phyloP scores from a whole-genome alignment of 306 rosid species.

The Malus sieversii region DNA sequence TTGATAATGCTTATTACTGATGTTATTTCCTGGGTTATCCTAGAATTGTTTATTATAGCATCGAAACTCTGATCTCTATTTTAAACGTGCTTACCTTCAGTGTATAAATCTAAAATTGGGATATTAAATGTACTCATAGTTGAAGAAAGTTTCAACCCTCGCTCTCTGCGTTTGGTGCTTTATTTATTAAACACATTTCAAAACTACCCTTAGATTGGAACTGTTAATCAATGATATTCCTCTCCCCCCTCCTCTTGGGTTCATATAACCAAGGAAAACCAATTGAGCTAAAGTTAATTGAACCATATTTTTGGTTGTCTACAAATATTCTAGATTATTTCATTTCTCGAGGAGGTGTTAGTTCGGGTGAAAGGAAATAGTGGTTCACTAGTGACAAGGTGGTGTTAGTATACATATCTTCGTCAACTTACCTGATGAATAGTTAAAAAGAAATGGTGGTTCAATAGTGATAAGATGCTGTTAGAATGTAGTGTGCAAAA shows the following conservation, averaged over 20 bases:
- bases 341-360: no score
- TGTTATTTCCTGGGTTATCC: background rate
- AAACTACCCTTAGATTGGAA: background rate
- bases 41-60: background rate
- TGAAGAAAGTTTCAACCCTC: background rate
- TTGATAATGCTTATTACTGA: background rate
- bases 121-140: background rate
- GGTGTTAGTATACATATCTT: background rate
- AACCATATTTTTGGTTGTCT: background rate
- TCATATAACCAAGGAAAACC: background rate
- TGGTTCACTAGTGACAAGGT: background rate
- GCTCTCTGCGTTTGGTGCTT: background rate
- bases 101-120: background rate
- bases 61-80: background rate
- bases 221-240: background rate
- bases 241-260: background rate
- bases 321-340: no score
- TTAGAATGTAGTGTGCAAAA: background rate
- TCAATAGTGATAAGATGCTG: no score
- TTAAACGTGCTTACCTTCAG: background rate
- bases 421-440: background rate
- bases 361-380: no score
- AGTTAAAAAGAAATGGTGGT: no score
- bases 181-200: background rate
- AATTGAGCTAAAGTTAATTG: background rate